phyloP scores from a whole-genome alignment of 768 basidiomycete genomes.

The Auriscalpium microsporum region DNA sequence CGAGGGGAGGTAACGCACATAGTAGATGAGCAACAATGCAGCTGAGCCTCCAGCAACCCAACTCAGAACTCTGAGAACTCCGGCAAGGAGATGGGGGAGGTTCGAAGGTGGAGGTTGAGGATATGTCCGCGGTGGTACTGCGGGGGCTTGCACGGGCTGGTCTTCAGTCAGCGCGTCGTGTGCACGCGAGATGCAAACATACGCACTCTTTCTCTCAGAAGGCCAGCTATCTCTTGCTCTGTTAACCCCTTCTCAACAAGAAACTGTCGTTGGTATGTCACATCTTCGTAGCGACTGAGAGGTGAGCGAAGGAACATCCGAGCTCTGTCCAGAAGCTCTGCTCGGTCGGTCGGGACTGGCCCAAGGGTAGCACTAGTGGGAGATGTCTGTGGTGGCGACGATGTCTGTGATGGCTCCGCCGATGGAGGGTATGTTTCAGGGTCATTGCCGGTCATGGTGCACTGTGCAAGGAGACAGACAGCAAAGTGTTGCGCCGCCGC shows the following conservation, averaged over 20 bases:
- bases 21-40: slow-evolving; percentile 50
- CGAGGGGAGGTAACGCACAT: slow-evolving; percentile 35
- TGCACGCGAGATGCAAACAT: not conserved
- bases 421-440: not conserved
- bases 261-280: slow-evolving; percentile 49
- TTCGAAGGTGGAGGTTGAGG: slow-evolving; percentile 63
- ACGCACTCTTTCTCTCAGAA: slow-evolving; percentile 51
- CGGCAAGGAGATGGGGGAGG: slow-evolving; percentile 58
- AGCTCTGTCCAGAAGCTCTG: slow-evolving; percentile 36
- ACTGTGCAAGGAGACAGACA: not conserved
- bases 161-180: slow-evolving; percentile 13
- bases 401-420: not conserved
- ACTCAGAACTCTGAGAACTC: slow-evolving; percentile 46
- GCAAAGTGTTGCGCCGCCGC: no score
- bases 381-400: not conserved
- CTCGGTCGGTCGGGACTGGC: slow-evolving; percentile 1
- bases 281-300: slow-evolving; percentile 52
- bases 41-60: slow-evolving; percentile 65
- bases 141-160: slow-evolving; percentile 30
- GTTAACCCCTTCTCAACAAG: slow-evolving; percentile 63
- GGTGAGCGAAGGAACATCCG: slow-evolving; percentile 60
- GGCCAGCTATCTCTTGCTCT: slow-evolving; percentile 47
- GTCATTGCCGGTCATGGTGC: not conserved
- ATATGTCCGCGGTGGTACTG: slow-evolving; percentile 65
- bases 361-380: not conserved